Conservation (phyloP, 2,329 filamentous ascomycete species). For the Alternaria triticimaculans region DNA sequence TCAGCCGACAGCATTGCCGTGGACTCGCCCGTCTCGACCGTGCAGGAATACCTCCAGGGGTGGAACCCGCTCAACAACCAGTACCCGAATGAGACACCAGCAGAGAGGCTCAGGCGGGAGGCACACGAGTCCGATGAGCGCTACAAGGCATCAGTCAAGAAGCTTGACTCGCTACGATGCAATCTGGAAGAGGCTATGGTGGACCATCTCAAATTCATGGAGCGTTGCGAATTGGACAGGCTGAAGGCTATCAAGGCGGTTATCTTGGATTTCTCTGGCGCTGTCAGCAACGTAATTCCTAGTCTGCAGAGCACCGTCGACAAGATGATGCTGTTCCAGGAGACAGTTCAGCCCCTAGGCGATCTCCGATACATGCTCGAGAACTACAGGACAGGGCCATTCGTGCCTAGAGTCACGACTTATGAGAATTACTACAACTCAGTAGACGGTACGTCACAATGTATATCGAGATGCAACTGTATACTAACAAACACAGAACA, state of each 20-base stretch:
- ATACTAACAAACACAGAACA: conserved; percentile 66
- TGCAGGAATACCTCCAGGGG: conserved; percentile 86
- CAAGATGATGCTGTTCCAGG: conserved; percentile 98
- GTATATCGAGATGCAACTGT: not conserved
- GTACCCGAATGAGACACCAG: conserved; percentile 90
- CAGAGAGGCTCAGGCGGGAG: conserved; percentile 85
- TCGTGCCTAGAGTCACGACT: conserved; percentile 85
- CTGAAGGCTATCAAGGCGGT: conserved; percentile 98
- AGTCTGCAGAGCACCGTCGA: conserved; percentile 94
- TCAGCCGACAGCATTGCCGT: conserved; percentile 57
- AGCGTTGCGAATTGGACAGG: conserved; percentile 94
- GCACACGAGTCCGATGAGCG: conserved; percentile 89
- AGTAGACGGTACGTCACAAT: conserved; percentile 69
- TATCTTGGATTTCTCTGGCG: conserved; percentile 94
- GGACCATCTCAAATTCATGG: conserved; percentile 91
- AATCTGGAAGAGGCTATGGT: conserved; percentile 96
- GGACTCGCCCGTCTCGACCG: conserved; percentile 84
- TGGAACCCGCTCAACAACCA: conserved; percentile 94
- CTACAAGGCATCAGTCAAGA: conserved; percentile 86
- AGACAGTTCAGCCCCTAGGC: conserved; percentile 92
- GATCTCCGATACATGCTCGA: conserved; percentile 94
- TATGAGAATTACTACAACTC: conserved; percentile 99
- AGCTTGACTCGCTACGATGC: conserved; percentile 88
- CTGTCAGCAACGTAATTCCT: conserved; percentile 97
- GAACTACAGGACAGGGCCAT: conserved; percentile 94